Conservation (phyloP, 768 basidiomycete genomes). For the Russula earlei region DNA sequence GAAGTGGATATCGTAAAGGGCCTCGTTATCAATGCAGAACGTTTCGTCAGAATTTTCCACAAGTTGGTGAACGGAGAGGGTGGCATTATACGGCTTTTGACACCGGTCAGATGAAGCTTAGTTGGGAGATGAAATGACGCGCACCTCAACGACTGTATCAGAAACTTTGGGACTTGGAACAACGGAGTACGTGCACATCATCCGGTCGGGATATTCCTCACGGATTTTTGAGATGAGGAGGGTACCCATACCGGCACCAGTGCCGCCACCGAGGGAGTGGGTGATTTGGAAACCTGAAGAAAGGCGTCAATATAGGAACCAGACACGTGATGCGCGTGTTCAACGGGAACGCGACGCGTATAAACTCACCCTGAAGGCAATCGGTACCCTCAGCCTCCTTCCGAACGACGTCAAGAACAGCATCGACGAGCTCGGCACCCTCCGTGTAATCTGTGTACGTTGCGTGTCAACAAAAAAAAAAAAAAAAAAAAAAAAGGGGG, state of each 20-base stretch:
- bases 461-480: constrained; percentile 18
- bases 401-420: constrained; percentile 95
- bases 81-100: constrained; percentile 89
- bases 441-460: constrained; percentile 72
- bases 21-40: constrained; percentile 99
- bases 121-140: not conserved
- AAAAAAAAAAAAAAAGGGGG: too few relatives aligned
- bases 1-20: constrained; percentile 98
- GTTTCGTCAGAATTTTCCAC: constrained; percentile 99
- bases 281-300: constrained; percentile 91
- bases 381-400: constrained; percentile 98
- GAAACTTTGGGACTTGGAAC: constrained; percentile 96
- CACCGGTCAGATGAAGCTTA: not conserved
- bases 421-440: constrained; percentile 97
- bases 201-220: constrained; percentile 97
- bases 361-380: constrained; percentile 84
- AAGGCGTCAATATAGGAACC: not conserved
- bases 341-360: constrained; percentile 11
- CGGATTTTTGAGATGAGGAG: constrained; percentile 98
- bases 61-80: constrained; percentile 95
- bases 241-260: constrained; percentile 99
- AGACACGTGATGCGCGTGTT: constrained; percentile 17
- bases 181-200: constrained; percentile 99
- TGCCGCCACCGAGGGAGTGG: constrained; percentile 97
- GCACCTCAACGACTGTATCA: constrained; percentile 93